Evolutionary conservation across 495 filamentous ascomycete species (phyloP).

Genomic region (Aspergillus nidulans): DNA sequence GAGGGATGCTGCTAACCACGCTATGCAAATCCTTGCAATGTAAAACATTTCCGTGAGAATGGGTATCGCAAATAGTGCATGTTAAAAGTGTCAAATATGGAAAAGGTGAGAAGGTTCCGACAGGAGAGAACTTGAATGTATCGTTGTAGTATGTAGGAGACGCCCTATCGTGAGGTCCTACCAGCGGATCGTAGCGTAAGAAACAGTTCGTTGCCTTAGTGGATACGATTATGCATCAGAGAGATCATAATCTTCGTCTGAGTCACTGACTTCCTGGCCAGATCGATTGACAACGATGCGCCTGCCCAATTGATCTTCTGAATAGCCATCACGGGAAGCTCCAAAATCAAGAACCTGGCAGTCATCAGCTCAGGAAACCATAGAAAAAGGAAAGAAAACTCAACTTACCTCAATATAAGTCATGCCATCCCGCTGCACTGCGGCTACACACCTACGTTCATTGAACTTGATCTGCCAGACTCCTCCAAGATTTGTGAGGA

Average conservation of each 20-base stretch:
- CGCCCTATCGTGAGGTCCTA: background rate
- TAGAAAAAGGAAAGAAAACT: background rate
- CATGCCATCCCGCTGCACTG: conserved; percentile 84
- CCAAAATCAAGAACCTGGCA: conserved; percentile 64
- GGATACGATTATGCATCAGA: conserved; percentile 27
- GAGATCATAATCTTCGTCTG: conserved; percentile 41
- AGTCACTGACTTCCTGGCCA: conserved; percentile 42
- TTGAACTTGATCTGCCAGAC: conserved; percentile 99
- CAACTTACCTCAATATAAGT: conserved; percentile 96
- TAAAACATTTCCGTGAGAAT: conserved; percentile 18
- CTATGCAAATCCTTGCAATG: conserved; percentile 41
- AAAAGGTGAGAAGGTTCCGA: conserved; percentile 1
- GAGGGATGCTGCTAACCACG: conserved; percentile 38
- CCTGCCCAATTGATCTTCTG: conserved; percentile 68
- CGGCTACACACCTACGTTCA: conserved; percentile 89
- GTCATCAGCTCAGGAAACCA: conserved; percentile 2
- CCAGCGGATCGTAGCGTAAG: background rate
- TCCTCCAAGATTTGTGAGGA: conserved; percentile 89
- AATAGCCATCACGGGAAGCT: conserved; percentile 74
- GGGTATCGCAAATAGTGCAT: conserved; percentile 25
- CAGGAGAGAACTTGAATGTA: conserved; percentile 1
- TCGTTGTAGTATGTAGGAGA: background rate
- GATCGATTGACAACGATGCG: conserved; percentile 71
- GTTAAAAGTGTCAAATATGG: conserved; percentile 11
- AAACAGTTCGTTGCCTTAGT: background rate